Percentiles rank a stretch among this genome's conserved stretches.
Evolutionary conservation across 1,139 yeast genomes (phyloP).

Genomic region (Magnusiomyces sp.): DNA sequence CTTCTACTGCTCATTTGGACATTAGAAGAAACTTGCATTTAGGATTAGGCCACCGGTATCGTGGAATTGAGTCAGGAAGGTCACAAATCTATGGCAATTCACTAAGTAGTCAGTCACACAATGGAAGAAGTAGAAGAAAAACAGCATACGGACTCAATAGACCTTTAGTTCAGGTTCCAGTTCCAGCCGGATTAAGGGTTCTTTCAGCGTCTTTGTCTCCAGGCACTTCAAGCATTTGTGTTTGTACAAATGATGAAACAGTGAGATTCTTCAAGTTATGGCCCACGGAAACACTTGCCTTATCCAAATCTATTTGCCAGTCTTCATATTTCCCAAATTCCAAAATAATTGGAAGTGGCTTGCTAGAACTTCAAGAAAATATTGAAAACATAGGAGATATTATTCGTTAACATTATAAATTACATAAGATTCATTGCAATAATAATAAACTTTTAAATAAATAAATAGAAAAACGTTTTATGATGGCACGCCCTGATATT

Average conservation of each 20-base stretch:
- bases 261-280: slow-evolving; percentile 60
- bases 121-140: too few species aligned
- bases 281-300: slow-evolving; percentile 26
- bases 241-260: slow-evolving; percentile 64
- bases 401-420: slow-evolving; percentile 7
- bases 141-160: slow-evolving; percentile 19
- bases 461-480: slow-evolving; percentile 1
- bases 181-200: slow-evolving; percentile 44
- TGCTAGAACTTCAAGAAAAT: slow-evolving; percentile 4
- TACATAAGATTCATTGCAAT: neutral
- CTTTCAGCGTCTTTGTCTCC: slow-evolving; percentile 56
- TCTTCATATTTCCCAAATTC: slow-evolving; percentile 1
- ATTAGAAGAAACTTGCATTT: too few species aligned
- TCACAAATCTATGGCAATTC: too few species aligned
- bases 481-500: slow-evolving; percentile 54
- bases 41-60: too few species aligned
- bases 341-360: slow-evolving; percentile 12
- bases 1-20: too few species aligned
- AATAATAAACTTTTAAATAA: neutral
- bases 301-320: slow-evolving; percentile 7
- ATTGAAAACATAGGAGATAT: slow-evolving; percentile 14
- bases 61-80: too few species aligned
- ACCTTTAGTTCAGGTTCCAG: slow-evolving; percentile 40
- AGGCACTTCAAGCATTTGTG: slow-evolving; percentile 47
- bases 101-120: too few species aligned